These are phyloP conservation scores for Magnolia changhungtana DNA, from an alignment of 164 flowering plant genomes.

Conservation along the genomic window DNA sequence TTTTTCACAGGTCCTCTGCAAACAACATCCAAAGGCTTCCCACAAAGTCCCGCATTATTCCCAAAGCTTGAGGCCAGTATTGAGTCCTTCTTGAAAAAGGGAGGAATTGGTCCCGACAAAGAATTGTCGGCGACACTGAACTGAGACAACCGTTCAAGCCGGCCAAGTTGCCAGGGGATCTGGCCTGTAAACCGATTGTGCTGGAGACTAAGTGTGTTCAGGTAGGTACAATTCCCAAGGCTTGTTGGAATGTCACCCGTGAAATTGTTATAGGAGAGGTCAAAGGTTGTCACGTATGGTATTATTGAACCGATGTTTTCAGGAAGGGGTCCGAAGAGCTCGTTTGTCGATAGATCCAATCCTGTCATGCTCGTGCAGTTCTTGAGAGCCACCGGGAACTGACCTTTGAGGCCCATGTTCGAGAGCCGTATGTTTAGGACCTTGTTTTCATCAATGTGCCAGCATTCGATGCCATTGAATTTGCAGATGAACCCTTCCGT, in stretches of 20 bases:
- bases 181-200: conserved; percentile 48
- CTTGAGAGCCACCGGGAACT: conserved; percentile 52
- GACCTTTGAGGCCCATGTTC: conserved; percentile 61
- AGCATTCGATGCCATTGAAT: conserved; percentile 69
- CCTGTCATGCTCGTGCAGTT: conserved; percentile 64
- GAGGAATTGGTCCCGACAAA: conserved; percentile 56
- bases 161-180: conserved; percentile 49
- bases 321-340: conserved; percentile 55
- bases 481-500: conserved; percentile 64
- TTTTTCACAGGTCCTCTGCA: conserved; percentile 31
- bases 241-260: conserved; percentile 49
- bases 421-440: conserved; percentile 54
- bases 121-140: conserved; percentile 58
- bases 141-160: conserved; percentile 41
- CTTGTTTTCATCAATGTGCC: conserved; percentile 72
- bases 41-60: conserved; percentile 11
- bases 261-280: conserved; percentile 66
- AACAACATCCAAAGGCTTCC: background rate
- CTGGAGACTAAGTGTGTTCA: conserved; percentile 54
- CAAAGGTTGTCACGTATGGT: conserved; percentile 38
- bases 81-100: conserved; percentile 36
- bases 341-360: conserved; percentile 64
- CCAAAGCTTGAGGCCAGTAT: background rate
- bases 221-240: conserved; percentile 42
- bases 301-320: conserved; percentile 29